These are phyloP conservation scores for Sisymbrium altissimum DNA, from an alignment of 345 rosid genomes.

Conservation along the genomic window DNA sequence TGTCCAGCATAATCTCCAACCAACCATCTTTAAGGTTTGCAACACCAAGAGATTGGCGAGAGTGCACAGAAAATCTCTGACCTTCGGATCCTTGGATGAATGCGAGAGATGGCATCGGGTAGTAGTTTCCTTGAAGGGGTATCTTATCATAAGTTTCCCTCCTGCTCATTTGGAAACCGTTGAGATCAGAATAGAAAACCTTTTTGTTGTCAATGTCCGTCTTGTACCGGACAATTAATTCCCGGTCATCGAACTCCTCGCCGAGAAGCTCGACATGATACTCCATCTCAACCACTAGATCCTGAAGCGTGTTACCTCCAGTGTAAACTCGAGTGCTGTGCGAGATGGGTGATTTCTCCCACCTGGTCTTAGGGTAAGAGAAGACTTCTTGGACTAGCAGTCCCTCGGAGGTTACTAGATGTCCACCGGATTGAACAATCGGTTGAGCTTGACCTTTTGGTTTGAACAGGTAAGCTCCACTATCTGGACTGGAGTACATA, in stretches of 20 bases:
- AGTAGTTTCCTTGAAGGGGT: slow-evolving; percentile 95
- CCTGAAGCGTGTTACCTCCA: slow-evolving; percentile 57
- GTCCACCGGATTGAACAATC: slow-evolving; percentile 58
- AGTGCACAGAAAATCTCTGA: slow-evolving; percentile 76
- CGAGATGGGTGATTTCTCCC: slow-evolving; percentile 69
- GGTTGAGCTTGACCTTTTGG: slow-evolving; percentile 78
- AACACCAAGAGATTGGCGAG: slow-evolving; percentile 85
- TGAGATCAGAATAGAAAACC: slow-evolving; percentile 81
- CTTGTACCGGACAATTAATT: slow-evolving; percentile 80
- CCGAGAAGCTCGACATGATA: slow-evolving; percentile 92
- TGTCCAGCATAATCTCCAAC: slow-evolving; percentile 95
- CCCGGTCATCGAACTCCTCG: slow-evolving; percentile 63
- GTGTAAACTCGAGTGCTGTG: slow-evolving; percentile 73
- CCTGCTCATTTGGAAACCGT: slow-evolving; percentile 98
- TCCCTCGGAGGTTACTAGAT: slow-evolving; percentile 67
- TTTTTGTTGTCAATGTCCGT: slow-evolving; percentile 64
- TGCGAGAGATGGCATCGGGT: slow-evolving; percentile 96
- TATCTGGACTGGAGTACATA: slow-evolving; percentile 66
- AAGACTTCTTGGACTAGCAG: slow-evolving; percentile 74
- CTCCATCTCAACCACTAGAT: slow-evolving; percentile 71
- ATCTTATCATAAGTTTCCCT: slow-evolving; percentile 94
- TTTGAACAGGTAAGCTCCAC: slow-evolving; percentile 92
- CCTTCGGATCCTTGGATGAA: slow-evolving; percentile 89
- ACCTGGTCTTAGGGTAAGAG: slow-evolving; percentile 75
- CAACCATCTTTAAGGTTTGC: slow-evolving; percentile 82